Evolutionary conservation across 768 basidiomycete genomes (phyloP).

Genomic region (Rhizopogon vinicolor): DNA sequence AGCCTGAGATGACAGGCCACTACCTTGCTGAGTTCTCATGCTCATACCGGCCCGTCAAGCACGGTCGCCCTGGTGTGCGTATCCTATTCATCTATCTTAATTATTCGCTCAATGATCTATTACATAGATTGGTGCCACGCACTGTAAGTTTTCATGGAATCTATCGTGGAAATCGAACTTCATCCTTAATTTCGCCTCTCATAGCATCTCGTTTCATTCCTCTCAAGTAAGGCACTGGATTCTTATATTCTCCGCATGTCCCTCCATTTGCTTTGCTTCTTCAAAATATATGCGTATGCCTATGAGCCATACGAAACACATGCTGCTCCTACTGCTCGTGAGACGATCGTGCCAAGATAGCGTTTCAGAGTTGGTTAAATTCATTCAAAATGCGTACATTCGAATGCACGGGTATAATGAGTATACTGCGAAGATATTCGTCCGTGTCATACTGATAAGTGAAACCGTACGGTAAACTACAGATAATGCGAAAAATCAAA

Average conservation of each 20-base stretch:
- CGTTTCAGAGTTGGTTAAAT: constrained; percentile 8
- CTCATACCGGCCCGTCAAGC: constrained; percentile 98
- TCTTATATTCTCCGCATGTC: constrained; percentile 20
- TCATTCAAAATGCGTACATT: constrained; percentile 35
- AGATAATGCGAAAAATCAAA: constrained; percentile 45
- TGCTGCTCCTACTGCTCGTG: not conserved
- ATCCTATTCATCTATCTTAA: not conserved
- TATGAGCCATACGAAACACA: constrained; percentile 31
- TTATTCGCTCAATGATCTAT: constrained; percentile 9
- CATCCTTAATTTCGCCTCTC: not conserved
- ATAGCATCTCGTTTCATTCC: constrained; percentile 86
- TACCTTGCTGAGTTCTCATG: constrained; percentile 97
- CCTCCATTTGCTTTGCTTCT: constrained; percentile 15
- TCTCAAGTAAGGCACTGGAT: constrained; percentile 73
- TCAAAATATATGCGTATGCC: constrained; percentile 26
- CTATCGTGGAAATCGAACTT: not conserved
- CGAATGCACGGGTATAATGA: constrained; percentile 52
- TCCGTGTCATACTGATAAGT: constrained; percentile 55
- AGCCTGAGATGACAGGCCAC: constrained; percentile 99
- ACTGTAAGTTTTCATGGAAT: constrained; percentile 50
- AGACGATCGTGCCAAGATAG: not conserved
- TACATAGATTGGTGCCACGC: constrained; percentile 79
- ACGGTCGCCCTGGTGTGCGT: constrained; percentile 98
- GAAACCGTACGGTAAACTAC: constrained; percentile 52
- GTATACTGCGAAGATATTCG: constrained; percentile 53